Conservation (phyloP, 1,139 yeast species). For the Candida sp. region DNA sequence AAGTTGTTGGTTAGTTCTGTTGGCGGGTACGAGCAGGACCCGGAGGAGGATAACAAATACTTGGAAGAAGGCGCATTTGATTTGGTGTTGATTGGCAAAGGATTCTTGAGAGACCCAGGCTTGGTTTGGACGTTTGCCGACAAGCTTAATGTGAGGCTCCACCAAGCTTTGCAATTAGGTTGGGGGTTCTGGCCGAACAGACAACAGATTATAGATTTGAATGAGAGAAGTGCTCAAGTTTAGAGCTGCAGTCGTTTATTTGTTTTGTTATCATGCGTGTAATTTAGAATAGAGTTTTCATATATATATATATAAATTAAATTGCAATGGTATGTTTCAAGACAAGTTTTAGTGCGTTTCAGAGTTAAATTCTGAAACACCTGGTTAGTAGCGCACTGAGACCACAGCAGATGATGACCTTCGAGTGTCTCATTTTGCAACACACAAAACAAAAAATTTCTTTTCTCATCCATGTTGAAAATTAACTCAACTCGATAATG, state of each 20-base stretch:
- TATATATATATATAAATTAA: neutral
- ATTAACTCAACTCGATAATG: neutral
- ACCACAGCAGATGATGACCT: too few species aligned
- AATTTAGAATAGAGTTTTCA: neutral
- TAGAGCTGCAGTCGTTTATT: neutral
- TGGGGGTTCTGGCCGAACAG: constrained; percentile 22
- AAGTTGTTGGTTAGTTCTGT: constrained; percentile 48
- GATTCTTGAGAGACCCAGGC: constrained; percentile 52
- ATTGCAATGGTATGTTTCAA: neutral
- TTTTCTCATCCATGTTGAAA: neutral
- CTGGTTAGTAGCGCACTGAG: too few species aligned
- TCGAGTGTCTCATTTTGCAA: neutral
- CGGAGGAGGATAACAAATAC: constrained; percentile 39
- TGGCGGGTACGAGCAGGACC: constrained; percentile 39
- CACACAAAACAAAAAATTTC: neutral
- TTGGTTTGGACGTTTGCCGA: constrained; percentile 55
- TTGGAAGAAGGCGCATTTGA: constrained; percentile 49
- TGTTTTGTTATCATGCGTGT: neutral
- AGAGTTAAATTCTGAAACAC: constrained; percentile 3
- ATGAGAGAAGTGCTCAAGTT: constrained; percentile 16
- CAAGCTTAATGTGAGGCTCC: constrained; percentile 43
- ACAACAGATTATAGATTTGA: constrained; percentile 17
- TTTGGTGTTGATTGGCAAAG: constrained; percentile 48
- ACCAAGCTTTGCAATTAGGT: constrained; percentile 41
- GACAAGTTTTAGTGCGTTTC: neutral